phyloP scores from a whole-genome alignment of 1,139 yeast genomes.

The Kodamaea suecica region DNA sequence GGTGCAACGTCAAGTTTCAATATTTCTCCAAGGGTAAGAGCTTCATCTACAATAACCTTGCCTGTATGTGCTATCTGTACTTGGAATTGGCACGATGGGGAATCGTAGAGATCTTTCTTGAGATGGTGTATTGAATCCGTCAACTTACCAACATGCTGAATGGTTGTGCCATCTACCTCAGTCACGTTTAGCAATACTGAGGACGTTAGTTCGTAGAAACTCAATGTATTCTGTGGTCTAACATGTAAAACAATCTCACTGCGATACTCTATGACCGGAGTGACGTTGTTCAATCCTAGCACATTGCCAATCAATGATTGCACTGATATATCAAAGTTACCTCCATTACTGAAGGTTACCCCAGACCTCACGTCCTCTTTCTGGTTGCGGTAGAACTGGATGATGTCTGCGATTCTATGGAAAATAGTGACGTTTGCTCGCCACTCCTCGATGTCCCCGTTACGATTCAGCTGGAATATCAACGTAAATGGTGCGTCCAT shows the following conservation, averaged over 20 bases:
- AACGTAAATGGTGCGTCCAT: conserved; percentile 27
- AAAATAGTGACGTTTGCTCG: conserved; percentile 6
- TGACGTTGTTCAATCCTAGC: background rate
- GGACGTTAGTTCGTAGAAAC: background rate
- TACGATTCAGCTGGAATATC: conserved; percentile 16
- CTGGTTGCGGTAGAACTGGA: conserved; percentile 7
- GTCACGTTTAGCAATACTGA: background rate
- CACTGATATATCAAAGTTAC: conserved; percentile 1
- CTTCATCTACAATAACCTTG: conserved; percentile 14
- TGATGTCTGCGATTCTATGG: conserved; percentile 7
- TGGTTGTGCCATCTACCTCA: background rate
- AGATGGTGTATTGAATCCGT: conserved; percentile 5
- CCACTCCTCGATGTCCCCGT: conserved; percentile 13
- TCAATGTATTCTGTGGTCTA: background rate
- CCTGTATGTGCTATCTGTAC: conserved; percentile 8
- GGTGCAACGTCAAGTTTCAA: conserved; percentile 33
- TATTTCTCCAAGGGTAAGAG: conserved; percentile 16
- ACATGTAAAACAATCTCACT: conserved; percentile 3
- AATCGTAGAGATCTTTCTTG: conserved; percentile 2
- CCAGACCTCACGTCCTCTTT: conserved; percentile 4
- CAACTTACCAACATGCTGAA: background rate
- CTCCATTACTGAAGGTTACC: conserved; percentile 1
- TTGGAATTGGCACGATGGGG: background rate
- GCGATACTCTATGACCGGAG: background rate
- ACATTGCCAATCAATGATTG: conserved; percentile 4